Base-by-base conservation (phyloP, 1,284 basidiomycete genomes). In the Puccinia hordei region DNA sequence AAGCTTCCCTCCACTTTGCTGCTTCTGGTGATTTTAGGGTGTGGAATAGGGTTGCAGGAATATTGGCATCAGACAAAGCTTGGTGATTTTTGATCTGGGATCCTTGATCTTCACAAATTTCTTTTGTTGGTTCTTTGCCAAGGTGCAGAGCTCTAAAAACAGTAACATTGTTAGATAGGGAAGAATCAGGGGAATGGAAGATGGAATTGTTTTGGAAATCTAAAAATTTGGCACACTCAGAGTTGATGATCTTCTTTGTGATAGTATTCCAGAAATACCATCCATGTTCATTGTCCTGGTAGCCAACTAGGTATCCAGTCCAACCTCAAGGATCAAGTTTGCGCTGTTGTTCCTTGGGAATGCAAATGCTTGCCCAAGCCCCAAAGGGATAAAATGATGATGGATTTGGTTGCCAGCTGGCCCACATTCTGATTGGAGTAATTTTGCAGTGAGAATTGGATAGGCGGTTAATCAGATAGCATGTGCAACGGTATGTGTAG, bases 381-480 rank as follows among this genome's bases (percentile, higher is more conserved):
- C 73, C 73, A 49, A 75, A 75, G 9, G 57, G 22, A 15, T 55
- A 53, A 38, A 75, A 44, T 1, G 24, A n/a, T 1, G 19, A 30
- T 1, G 33, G 6, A 22, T 2, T 4, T 22, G 73, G 73, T 61
- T 38, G 8, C 13, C 22, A 13, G 22, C n/a, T 41, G 6, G 19
- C 41, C 38, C 35, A 46, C 10, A 63, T 27, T 24, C 63, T 35
- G 9, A 61, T 24, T 24, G 73, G 73, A 4, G 13, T 61, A 5
- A 22, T 33, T 30, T 53, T 63, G 22, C 35, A 35, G 2, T n/a
- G 17, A 3, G 53, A 10, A 44, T 75, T 61, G 6, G 55, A 35
- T 10, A 75, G 15, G 15, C 73, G 19, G 49, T 75, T 75, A n/a
- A 38, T 27, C 3, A 75, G 27, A 55, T 63, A 63, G n/a, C 51